These are phyloP conservation scores for Carex scoparia DNA, from an alignment of 176 grass and related monocot species.

Conservation along the genomic window DNA sequence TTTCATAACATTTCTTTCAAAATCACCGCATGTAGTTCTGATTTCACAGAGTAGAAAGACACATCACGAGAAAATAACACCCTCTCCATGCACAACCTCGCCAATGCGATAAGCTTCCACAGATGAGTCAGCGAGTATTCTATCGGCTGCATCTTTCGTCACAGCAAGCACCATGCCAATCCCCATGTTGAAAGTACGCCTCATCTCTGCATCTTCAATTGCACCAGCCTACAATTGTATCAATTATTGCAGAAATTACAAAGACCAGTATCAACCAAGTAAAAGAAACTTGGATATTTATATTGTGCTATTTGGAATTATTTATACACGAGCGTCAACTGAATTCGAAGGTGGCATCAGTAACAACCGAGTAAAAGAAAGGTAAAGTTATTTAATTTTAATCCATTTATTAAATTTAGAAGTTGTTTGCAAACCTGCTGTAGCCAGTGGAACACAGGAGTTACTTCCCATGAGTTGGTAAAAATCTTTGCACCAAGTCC, in stretches of 20 bases:
- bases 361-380: neutral
- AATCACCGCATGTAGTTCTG: neutral
- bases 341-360: neutral
- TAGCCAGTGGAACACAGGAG: slow-evolving; percentile 64
- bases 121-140: slow-evolving; percentile 36
- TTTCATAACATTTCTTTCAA: neutral
- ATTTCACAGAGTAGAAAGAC: neutral
- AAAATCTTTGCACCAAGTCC: slow-evolving; percentile 64
- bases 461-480: slow-evolving; percentile 61
- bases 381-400: neutral
- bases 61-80: slow-evolving; percentile 48
- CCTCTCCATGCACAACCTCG: slow-evolving; percentile 65
- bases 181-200: slow-evolving; percentile 91
- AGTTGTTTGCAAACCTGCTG: slow-evolving; percentile 46
- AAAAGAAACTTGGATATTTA: no score
- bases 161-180: slow-evolving; percentile 84
- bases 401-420: neutral
- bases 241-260: neutral
- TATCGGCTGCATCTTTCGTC: slow-evolving; percentile 39
- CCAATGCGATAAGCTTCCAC: slow-evolving; percentile 55
- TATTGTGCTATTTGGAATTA: no score
- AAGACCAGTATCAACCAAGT: neutral
- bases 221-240: slow-evolving; percentile 51
- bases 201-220: slow-evolving; percentile 79
- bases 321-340: no score